These are phyloP conservation scores for Salix koriyanagi DNA, from an alignment of 345 rosid species.

Conservation along the genomic window DNA sequence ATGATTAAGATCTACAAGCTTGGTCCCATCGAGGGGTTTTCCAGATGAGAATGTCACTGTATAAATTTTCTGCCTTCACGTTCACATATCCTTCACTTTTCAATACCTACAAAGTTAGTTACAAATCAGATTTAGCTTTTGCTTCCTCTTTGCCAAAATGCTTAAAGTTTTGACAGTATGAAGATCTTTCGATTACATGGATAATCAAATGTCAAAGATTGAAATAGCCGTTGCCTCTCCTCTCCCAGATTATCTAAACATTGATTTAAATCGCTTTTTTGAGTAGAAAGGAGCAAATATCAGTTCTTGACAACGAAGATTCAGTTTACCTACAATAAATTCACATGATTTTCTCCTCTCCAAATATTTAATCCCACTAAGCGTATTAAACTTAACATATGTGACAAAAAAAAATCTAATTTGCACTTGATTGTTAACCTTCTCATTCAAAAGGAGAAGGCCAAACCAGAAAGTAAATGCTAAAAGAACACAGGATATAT, in stretches of 20 bases:
- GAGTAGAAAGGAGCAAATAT: not conserved
- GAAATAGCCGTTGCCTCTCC: not conserved
- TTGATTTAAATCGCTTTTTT: not conserved
- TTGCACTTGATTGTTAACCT: not conserved
- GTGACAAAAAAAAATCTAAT: too few relatives aligned
- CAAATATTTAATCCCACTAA: too few relatives aligned
- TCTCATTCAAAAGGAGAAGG: not conserved
- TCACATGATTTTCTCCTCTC: too few relatives aligned
- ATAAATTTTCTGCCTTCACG: conserved; percentile 58
- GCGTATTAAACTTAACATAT: too few relatives aligned
- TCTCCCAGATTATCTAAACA: not conserved
- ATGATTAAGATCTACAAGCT: not conserved
- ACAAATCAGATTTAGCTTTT: not conserved
- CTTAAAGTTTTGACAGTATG: not conserved
- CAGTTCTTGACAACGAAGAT: not conserved
- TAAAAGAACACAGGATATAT: not conserved
- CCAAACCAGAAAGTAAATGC: not conserved
- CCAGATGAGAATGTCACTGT: conserved; percentile 49
- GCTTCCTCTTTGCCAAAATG: not conserved
- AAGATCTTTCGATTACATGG: not conserved
- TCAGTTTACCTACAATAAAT: too few relatives aligned
- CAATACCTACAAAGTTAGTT: conserved; percentile 51
- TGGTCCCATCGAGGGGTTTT: conserved; percentile 22
- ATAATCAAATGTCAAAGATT: not conserved
- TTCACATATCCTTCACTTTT: conserved; percentile 50